phyloP scores from a whole-genome alignment of 2,329 filamentous ascomycete species.

The Lachnellula subtilissima region DNA sequence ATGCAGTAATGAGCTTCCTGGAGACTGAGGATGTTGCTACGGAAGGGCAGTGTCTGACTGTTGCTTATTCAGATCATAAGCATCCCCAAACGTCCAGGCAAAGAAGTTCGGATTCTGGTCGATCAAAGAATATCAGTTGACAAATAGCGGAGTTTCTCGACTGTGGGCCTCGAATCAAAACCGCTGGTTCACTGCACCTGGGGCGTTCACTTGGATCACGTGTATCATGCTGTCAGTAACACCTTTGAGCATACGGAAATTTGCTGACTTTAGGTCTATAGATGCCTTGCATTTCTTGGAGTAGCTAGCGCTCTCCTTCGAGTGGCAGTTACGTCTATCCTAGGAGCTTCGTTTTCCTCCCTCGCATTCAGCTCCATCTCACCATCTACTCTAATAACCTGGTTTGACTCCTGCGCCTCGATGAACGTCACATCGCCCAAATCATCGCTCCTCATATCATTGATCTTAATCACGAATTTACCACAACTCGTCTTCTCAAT shows the following conservation, averaged over 20 bases:
- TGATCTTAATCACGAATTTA: background rate
- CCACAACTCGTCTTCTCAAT: conserved; percentile 28
- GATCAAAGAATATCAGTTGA: background rate
- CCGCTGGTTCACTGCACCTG: background rate
- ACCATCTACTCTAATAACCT: background rate
- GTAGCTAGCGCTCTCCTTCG: background rate
- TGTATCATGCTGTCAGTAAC: background rate
- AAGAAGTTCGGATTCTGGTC: background rate
- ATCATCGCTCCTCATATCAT: background rate
- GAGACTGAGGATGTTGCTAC: conserved; percentile 26
- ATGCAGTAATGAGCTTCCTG: conserved; percentile 34
- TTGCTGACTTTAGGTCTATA: background rate
- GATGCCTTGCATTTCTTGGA: background rate
- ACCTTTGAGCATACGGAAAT: background rate
- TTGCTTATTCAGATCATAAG: background rate
- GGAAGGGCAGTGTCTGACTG: background rate
- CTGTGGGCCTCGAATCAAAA: background rate
- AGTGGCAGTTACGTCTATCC: background rate
- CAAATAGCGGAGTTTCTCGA: background rate
- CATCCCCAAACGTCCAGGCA: background rate
- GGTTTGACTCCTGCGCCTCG: background rate
- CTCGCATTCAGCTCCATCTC: background rate
- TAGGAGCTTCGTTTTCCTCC: background rate
- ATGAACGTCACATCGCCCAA: background rate
- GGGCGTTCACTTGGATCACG: background rate